These are phyloP conservation scores for Alternaria panax DNA, from an alignment of 2,329 filamentous ascomycete genomes.

Conservation along the genomic window DNA sequence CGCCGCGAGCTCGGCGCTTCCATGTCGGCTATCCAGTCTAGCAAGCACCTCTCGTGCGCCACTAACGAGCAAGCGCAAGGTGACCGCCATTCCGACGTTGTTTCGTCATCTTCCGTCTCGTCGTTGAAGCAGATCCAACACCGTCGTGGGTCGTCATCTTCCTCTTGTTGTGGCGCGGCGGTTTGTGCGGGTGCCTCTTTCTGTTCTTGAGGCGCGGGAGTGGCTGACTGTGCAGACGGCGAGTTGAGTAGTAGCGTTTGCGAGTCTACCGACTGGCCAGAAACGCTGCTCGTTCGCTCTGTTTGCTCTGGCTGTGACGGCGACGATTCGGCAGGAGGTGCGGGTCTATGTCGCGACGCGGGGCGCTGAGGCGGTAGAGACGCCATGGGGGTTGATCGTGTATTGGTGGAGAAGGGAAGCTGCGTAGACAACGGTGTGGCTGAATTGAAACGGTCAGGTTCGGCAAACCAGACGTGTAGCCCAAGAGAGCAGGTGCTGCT, in stretches of 20 bases:
- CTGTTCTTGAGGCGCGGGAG: slow-evolving; percentile 22
- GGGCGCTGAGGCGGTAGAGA: slow-evolving; percentile 52
- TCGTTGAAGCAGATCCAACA: slow-evolving; percentile 77
- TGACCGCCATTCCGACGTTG: slow-evolving; percentile 76
- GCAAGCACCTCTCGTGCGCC: slow-evolving; percentile 86
- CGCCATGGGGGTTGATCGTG: slow-evolving; percentile 43
- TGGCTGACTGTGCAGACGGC: slow-evolving; percentile 25
- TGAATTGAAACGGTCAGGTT: not conserved
- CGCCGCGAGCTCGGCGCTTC: slow-evolving; percentile 67
- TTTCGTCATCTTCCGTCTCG: slow-evolving; percentile 68
- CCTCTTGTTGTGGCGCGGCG: slow-evolving; percentile 20
- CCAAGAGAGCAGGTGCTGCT: not conserved
- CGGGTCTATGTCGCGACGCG: slow-evolving; percentile 44
- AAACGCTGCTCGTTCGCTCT: slow-evolving; percentile 47
- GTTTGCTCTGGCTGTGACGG: slow-evolving; percentile 26
- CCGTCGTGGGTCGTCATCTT: slow-evolving; percentile 56
- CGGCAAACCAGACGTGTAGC: not conserved
- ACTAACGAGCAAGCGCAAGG: slow-evolving; percentile 91
- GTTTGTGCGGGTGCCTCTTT: slow-evolving; percentile 22
- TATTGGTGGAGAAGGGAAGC: not conserved
- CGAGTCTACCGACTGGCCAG: slow-evolving; percentile 54
- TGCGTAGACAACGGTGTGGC: not conserved
- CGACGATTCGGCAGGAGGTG: slow-evolving; percentile 32
- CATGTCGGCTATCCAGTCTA: slow-evolving; percentile 92
- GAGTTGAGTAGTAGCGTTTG: slow-evolving; percentile 56